Conservation (phyloP, 2,329 filamentous ascomycete species). For the Pseudogymnoascus sp. region DNA sequence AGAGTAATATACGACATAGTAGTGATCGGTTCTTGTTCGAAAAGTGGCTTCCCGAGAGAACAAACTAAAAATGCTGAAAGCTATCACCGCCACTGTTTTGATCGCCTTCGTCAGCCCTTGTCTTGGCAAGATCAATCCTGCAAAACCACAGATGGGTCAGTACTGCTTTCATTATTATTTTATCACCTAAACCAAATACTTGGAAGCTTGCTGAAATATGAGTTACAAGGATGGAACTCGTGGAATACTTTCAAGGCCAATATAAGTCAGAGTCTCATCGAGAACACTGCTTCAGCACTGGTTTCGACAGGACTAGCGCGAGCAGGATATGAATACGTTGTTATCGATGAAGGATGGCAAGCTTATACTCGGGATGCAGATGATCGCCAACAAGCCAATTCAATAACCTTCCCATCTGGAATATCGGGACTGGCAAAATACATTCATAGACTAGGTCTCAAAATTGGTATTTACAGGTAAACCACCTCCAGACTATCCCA, state of each 20-base stretch:
- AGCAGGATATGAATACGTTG: conserved; percentile 15
- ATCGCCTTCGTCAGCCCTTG: neutral
- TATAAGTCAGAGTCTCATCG: conserved; percentile 16
- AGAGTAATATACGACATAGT: neutral
- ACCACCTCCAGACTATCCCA: conserved; percentile 16
- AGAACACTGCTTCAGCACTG: conserved; percentile 14
- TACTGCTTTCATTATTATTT: neutral
- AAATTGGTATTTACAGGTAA: neutral
- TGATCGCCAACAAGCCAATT: conserved; percentile 17
- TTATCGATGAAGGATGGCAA: conserved; percentile 22
- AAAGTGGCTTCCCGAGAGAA: neutral
- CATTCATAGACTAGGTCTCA: neutral
- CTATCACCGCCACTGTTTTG: neutral
- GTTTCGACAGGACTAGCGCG: conserved; percentile 13
- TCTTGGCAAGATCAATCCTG: neutral
- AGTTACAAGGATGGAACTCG: conserved; percentile 19
- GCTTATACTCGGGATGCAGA: conserved; percentile 16
- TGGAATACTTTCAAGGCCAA: neutral
- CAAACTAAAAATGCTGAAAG: neutral
- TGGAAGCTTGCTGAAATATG: conserved; percentile 12
- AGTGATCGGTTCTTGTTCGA: neutral
- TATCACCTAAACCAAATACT: neutral
- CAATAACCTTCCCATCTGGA: neutral
- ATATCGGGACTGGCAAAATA: neutral
- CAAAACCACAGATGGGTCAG: conserved; percentile 15